Base-by-base conservation (phyloP, 371 early-diverging fungal species). In the Smittium culicis region DNA sequence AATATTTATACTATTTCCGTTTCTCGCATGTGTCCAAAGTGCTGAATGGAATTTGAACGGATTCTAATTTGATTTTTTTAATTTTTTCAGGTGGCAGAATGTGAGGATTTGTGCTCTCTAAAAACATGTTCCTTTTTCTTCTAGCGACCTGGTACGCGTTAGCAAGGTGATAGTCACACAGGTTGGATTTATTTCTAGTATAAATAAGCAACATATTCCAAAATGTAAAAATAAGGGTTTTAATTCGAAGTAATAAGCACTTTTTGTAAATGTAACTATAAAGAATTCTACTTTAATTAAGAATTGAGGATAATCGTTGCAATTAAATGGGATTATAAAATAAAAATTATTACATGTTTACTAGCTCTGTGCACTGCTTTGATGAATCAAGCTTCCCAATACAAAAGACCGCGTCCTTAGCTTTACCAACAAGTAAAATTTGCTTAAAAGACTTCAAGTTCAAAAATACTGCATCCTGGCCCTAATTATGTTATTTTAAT, bases 51-150 rank as follows among this genome's bases (percentile, higher is more conserved):
- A 34, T 35, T 35, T 34, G 33, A 16, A 20, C 27, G 30, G 16
- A 28, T 62, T 62, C 62, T 5, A 35, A 3, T 62, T 30, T 62
- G 3, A 25, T 62, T 29, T 62, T 62, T 31, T 62, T 62, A 35
- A 25, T 35, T 31, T 30, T 62, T 62, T 62, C 62, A 29, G 62
- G 62, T 32, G 11, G 20, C 30, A 62, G 29, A 62, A 62, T 25
- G 25, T 30, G 14, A 20, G 62, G 62, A 20, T 11, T 34, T 16
- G 62, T 62, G 29, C 62, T 62, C 11, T 62, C 62, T 62, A 62
- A 62, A 31, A 62, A 62, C 35, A 62, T 62, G 14, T 30, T 24
- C 29, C 62, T 62, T 29, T 62, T 62, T 30, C 62, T 62, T 62
- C 35, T 62, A 14, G 62, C 5, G 5, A 35, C 62, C 25, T 62